Evolutionary conservation across 75 land plant genomes (phyloP).

Genomic region (Chamaecyparis obtusa): DNA sequence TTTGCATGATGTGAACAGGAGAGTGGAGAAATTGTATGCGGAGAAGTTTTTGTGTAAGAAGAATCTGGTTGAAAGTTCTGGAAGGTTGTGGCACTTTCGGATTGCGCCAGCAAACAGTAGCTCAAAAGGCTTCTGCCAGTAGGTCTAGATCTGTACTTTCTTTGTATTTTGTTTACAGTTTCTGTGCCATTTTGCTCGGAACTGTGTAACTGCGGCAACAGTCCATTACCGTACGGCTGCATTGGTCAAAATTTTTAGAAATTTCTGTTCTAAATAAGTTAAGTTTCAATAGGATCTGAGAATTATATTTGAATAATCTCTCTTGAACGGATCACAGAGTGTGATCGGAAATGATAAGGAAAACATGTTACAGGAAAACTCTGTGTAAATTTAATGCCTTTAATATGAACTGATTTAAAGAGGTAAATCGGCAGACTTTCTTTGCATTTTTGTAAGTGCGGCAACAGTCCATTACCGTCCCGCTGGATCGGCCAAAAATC

Average conservation of each 20-base stretch:
- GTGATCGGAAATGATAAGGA: too few species aligned
- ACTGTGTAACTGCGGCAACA: not conserved
- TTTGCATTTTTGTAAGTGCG: too few species aligned
- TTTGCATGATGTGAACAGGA: constrained; percentile 74
- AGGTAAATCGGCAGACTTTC: too few species aligned
- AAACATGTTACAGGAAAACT: too few species aligned
- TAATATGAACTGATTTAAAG: too few species aligned
- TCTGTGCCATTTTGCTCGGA: not conserved
- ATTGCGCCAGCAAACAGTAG: constrained; percentile 22
- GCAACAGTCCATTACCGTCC: not conserved
- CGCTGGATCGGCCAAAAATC: not conserved
- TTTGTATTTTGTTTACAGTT: not conserved
- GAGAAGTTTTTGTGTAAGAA: constrained; percentile 61
- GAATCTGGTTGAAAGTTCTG: constrained; percentile 39
- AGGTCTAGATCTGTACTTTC: not conserved
- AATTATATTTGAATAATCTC: too few species aligned
- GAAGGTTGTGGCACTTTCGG: constrained; percentile 70
- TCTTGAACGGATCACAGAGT: too few species aligned
- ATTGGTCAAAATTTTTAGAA: not conserved
- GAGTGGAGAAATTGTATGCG: constrained; percentile 60
- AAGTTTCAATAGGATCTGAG: not conserved
- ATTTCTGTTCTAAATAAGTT: too few species aligned
- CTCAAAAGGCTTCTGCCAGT: not conserved
- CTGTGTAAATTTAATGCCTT: too few species aligned
- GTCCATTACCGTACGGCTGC: not conserved